Base-by-base conservation (phyloP, 352 stramenopile genomes). In the Phytophthora idaei region DNA sequence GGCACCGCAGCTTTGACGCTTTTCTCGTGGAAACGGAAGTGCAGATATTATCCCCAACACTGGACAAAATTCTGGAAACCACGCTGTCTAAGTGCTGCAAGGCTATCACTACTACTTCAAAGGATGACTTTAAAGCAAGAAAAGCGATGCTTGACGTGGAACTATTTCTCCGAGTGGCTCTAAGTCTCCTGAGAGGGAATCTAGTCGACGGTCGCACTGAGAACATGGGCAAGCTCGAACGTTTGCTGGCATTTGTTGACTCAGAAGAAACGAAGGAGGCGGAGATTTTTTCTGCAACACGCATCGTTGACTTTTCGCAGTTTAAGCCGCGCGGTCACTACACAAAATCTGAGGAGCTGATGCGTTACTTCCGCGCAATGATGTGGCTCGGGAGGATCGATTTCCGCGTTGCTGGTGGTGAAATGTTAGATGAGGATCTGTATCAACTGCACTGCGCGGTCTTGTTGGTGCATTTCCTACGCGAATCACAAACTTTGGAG, bases 1-100 rank as follows among this genome's bases (percentile, higher is more conserved):
- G 70, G 74, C 74, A 81, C 32, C 67, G 71, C 34, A 75, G 62
- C 21, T 81, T 81, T 17, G 74, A 81, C 17, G 61, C 57, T 15
- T 70, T 77, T 49, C 34, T 80, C 1, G 41, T 71, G 15, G 69
- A 80, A 8, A 37, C 32, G 21, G 21, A 21, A 21, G 21, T 21
- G 21, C 21, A 21, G 21, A 21, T 21, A 21, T 21, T 21, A 21
- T 21, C 21, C 21, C 21, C 21, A 21, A 21, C 21, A 21, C 21
- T 21, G 21, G 21, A 21, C 1, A 21, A 21, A 21, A 21, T 21
- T 21, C 21, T 21, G 42, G 25, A 44, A 11, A 27, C 58, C 0
- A 41, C 50, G 2, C 44, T 73, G 29, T 29, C 39, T 25, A 53
- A 41, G 3, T 44, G 42, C 8, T 3, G 17, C 15, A 10, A 49